phyloP scores from a whole-genome alignment of 1,284 basidiomycete genomes.

The Agaricales sp. region DNA sequence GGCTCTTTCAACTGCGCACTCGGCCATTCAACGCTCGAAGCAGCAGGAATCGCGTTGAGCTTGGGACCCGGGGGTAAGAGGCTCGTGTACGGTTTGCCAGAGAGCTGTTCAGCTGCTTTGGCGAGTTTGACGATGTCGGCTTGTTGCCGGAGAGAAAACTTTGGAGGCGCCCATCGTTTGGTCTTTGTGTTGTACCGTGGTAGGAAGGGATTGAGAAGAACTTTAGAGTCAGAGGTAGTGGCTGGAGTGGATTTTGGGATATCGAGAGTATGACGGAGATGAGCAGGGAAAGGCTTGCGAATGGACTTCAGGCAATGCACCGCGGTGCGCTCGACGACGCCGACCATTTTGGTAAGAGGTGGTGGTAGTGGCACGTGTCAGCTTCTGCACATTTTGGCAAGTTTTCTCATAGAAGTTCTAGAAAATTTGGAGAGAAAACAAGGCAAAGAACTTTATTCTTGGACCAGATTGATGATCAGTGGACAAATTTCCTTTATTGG shows the following conservation, averaged over 20 bases:
- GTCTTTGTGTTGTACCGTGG: slow-evolving; percentile 47
- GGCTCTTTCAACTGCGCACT: slow-evolving; percentile 24
- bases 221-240: background rate
- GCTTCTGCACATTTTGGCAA: too few species aligned
- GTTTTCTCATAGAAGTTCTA: too few species aligned
- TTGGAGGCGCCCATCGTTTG: slow-evolving; percentile 56
- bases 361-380: background rate
- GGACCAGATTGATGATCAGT: background rate
- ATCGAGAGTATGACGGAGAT: background rate
- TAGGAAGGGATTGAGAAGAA: slow-evolving; percentile 57
- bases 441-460: too few species aligned
- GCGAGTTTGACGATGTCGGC: slow-evolving; percentile 70
- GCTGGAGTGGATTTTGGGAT: background rate
- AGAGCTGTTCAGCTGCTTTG: slow-evolving; percentile 36
- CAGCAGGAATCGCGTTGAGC: slow-evolving; percentile 12
- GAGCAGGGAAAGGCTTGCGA: background rate
- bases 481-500: background rate
- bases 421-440: too few species aligned
- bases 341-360: background rate
- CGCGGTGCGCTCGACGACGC: background rate
- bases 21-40: slow-evolving; percentile 6
- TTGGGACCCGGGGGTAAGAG: slow-evolving; percentile 61
- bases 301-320: background rate
- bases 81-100: slow-evolving; percentile 12
- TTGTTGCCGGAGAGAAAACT: slow-evolving; percentile 63